Percentiles rank a stretch among this genome's conserved stretches.
Conservation (phyloP, 768 basidiomycete genomes). For the Gloeostereum incarnatum region DNA sequence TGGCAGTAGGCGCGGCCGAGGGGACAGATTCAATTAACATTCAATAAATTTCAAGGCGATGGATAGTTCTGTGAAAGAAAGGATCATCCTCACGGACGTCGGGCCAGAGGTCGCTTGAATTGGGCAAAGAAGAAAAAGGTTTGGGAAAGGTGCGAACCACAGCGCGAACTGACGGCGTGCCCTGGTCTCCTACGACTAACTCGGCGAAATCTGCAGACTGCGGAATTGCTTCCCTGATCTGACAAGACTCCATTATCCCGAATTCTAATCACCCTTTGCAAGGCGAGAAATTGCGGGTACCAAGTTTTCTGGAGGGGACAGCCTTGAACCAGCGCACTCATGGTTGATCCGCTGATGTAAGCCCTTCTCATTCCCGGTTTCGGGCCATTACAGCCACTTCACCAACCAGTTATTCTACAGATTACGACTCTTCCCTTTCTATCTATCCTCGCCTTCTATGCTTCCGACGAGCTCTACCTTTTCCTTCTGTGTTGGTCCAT, state of each 20-base stretch:
- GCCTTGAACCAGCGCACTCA: constrained; percentile 90
- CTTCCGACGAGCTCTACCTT: no score
- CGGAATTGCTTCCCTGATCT: constrained; percentile 91
- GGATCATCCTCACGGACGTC: no score
- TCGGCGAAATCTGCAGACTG: constrained; percentile 81
- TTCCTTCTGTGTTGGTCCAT: no score
- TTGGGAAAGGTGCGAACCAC: constrained; percentile 66
- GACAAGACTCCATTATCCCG: constrained; percentile 83
- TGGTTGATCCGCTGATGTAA: constrained; percentile 49
- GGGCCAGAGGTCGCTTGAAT: no score
- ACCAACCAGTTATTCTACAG: constrained; percentile 24
- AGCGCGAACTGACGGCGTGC: constrained; percentile 79
- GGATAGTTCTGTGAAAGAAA: no score
- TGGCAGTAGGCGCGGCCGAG: no score
- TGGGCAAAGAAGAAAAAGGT: constrained; percentile 57
- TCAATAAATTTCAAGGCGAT: no score
- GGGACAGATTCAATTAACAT: no score
- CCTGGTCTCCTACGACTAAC: constrained; percentile 92
- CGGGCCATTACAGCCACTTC: constrained; percentile 77
- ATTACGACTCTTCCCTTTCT: background rate
- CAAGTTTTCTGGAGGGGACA: constrained; percentile 94
- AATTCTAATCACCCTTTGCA: constrained; percentile 54
- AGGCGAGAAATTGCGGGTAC: constrained; percentile 59
- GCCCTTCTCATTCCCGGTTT: constrained; percentile 73
- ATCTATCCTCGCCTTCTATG: no score